Evolutionary conservation across 2,329 filamentous ascomycete genomes (phyloP), one percentile per base, ranked within the genome.

Genomic region (Trichoderma asperellum): DNA sequence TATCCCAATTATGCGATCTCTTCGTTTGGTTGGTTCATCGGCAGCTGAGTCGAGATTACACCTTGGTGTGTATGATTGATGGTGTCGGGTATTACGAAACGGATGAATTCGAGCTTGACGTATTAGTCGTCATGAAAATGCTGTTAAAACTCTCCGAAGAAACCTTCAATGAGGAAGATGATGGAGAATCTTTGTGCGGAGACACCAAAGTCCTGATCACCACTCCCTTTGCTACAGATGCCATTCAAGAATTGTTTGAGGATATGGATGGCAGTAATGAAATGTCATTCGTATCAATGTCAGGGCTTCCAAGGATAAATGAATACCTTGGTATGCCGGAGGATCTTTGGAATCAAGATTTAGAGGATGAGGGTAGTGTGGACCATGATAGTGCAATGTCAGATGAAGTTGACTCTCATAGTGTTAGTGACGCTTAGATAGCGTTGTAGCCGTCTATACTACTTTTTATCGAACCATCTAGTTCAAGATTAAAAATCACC

Each of bases 61-160:
- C 61, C 4, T 53, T 64, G 35, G 35, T 56, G 3, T 64, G 61
- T 7, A 64, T 64, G 24, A 43, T 64, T 18, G 61, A 64, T 32
- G 61, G 61, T 4, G 32, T 64, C 2, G 61, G 61, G 4, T 34
- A 24, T 21, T 64, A 64, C 14, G 61, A 64, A 14, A 64, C 49
- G 1, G 49, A 56, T 18, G 61, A 64, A 4, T 52, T 64, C 0
- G 49, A 64, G 32, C 7, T 16, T 12, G 61, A 56, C 12, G n/a
- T 64, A 27, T 16, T 64, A 14, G 21, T 12, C 12, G 18, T 52
- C 4, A 21, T 64, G 11, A 56, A 56, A n/a, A 32, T 35, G 34
- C 52, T 64, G 27, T 34, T 64, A 5, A 11, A 16, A n/a, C 53
- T 64, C 0, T 55, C 49, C 14, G 40, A 43, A 14, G 4, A 27